phyloP scores from a whole-genome alignment of 495 filamentous ascomycete genomes.

The Neurospora sp. region DNA sequence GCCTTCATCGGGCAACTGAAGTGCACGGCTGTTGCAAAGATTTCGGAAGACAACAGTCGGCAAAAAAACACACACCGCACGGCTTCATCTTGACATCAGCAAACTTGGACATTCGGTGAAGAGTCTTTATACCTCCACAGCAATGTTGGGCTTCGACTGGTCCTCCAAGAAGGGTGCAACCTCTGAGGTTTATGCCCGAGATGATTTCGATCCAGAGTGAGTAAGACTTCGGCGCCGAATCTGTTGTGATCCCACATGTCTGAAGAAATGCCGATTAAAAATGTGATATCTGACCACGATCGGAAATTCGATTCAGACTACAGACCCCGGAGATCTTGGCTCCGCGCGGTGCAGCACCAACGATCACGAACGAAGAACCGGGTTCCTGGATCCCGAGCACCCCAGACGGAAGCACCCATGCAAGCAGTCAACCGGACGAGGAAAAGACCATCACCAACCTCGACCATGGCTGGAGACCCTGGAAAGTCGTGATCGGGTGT shows the following conservation, averaged over 20 bases:
- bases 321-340: not conserved
- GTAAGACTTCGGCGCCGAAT: not conserved
- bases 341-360: not conserved
- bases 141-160: not conserved
- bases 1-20: not conserved
- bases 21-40: not conserved
- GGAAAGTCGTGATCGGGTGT: constrained; percentile 17
- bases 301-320: not conserved
- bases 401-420: not conserved
- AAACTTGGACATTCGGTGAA: not conserved
- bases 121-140: not conserved
- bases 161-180: not conserved
- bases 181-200: not conserved
- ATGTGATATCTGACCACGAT: constrained; percentile 15
- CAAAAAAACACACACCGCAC: not conserved
- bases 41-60: not conserved
- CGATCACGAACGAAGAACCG: constrained; percentile 3
- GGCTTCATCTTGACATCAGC: not conserved
- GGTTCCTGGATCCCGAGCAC: not conserved
- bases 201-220: not conserved
- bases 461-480: constrained; percentile 12
- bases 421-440: not conserved
- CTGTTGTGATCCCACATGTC: not conserved
- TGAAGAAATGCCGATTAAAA: not conserved
- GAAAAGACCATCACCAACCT: not conserved